Base-by-base conservation (phyloP, 176 grass and related monocot genomes). In the Thalia dealbata region DNA sequence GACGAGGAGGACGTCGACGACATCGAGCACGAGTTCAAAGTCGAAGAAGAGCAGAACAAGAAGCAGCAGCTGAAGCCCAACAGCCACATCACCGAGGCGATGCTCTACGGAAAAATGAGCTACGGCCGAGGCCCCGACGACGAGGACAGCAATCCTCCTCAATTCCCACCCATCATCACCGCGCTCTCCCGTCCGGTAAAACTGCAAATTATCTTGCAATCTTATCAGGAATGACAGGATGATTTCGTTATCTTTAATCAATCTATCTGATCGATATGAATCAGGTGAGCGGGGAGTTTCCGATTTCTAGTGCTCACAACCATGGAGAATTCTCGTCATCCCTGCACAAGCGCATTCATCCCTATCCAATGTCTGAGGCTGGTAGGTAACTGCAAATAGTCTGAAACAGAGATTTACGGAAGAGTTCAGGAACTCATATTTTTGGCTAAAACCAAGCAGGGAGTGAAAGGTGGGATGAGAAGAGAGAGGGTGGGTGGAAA, bases 301-400 rank as follows among this genome's bases (percentile, higher is more conserved):
- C 85, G 0, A 62, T 91, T 8, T 51, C 76, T n/a, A 88, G 68
- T 23, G 38, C 81, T 46, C 75, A 92, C 73, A 82, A 78, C 71
- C 82, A 84, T 9, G 72, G 87, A 22, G 95, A 99, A 51, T 42
- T 86, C 71, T 69, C 90, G 19, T 86, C 95, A 1, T 84, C 95
- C 26, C 74, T 99, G 74, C 95, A 99, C 83, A 99, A 99, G 69
- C 90, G 95, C 69, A 80, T 99, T 81, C 87, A 99, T 76, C 95
- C 95, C 2, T 99, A 99, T 81, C 90, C 95, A 0, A 10, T 88
- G 45, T 99, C 95, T 16, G 95, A 99, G 82, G 79, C 90, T 64
- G 93, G 93, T 97, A 54, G 32, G 9, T n/a, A 32, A 68, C 27
- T 44, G 10, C 22, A 61, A 64, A 50, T 77, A 55, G 38, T 69